Conservation (phyloP, 805 yeast genomes). For the Pichia thaimueangensis region DNA sequence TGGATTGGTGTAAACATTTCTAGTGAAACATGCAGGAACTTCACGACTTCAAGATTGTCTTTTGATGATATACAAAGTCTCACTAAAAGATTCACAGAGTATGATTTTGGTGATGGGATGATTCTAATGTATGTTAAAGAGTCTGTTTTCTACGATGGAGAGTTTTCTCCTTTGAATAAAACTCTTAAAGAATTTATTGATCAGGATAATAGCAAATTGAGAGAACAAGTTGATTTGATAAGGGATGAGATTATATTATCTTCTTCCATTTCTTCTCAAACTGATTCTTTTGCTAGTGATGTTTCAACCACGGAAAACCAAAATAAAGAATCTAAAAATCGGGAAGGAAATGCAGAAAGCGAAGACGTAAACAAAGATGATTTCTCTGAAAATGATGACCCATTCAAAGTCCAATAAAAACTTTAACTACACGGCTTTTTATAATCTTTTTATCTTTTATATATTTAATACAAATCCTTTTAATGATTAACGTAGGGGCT, state of each 20-base stretch:
- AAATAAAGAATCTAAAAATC: no score
- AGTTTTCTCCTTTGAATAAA: slow-evolving; percentile 16
- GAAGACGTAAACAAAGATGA: neutral
- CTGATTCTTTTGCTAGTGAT: no score
- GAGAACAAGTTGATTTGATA: slow-evolving; percentile 6
- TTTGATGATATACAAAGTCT: slow-evolving; percentile 25
- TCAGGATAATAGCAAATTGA: slow-evolving; percentile 26
- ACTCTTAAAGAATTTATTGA: slow-evolving; percentile 27
- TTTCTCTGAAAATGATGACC: neutral
- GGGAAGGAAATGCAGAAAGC: neutral
- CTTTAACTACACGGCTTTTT: no score
- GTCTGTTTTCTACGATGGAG: slow-evolving; percentile 18
- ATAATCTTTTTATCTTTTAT: no score
- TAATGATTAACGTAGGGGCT: no score
- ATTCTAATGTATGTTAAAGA: slow-evolving; percentile 31
- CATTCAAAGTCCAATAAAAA: neutral
- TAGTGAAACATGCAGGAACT: slow-evolving; percentile 24
- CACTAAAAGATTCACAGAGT: slow-evolving; percentile 18
- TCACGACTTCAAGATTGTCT: slow-evolving; percentile 13
- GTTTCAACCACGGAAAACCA: no score
- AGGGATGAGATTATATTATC: neutral
- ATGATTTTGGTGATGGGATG: slow-evolving; percentile 27
- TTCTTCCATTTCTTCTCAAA: neutral
- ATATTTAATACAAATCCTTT: no score
- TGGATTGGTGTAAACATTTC: slow-evolving; percentile 31